Base-by-base conservation (phyloP, 2,329 filamentous ascomycete genomes). In the Hymenoscyphus occultus region DNA sequence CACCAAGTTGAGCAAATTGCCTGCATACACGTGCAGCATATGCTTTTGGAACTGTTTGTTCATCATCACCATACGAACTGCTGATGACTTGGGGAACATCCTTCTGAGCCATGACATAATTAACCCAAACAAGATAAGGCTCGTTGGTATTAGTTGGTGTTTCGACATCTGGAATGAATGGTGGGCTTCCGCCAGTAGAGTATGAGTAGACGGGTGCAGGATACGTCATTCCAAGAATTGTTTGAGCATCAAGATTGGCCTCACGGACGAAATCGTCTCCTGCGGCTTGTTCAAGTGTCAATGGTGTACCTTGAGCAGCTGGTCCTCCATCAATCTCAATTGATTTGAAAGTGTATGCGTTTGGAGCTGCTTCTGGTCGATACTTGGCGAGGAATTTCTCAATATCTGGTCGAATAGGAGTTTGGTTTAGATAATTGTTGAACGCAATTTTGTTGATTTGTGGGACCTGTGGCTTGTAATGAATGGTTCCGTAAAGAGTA, bases 51-150 rank as follows among this genome's bases (percentile, higher is more conserved):
- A 87, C 82, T 0, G 81, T 80, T 56, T 84, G 78, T 74, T 87
- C 85, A 67, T 86, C 82, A 69, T 87, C 84, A n/a, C 80, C 82
- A 71, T 87, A 87, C 14, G 82, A 84, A 19, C 84, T 80, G 57
- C 81, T 82, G 13, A 87, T 78, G 2, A 87, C 81, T 57, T 84
- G 83, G 0, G 85, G 85, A 12, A 86, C 70, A 54, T 80, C 74
- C 12, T 75, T 72, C 51, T 82, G 79, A 0, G 77, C 72, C 1
- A 86, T 76, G 7, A 87, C 74, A 66, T 81, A 79, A 62, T 84
- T 77, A 13, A 86, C 76, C 68, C 84, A 82, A 42, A 83, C 80
- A 2, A 87, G 75, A 68, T 84, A 87, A 0, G 85, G 85, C 74
- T 87, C 85, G 71, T 87, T 91, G 74, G 86, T 82, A 59, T 85